These are phyloP conservation scores for Salix udensis DNA, from an alignment of 345 rosid species.

Conservation along the genomic window DNA sequence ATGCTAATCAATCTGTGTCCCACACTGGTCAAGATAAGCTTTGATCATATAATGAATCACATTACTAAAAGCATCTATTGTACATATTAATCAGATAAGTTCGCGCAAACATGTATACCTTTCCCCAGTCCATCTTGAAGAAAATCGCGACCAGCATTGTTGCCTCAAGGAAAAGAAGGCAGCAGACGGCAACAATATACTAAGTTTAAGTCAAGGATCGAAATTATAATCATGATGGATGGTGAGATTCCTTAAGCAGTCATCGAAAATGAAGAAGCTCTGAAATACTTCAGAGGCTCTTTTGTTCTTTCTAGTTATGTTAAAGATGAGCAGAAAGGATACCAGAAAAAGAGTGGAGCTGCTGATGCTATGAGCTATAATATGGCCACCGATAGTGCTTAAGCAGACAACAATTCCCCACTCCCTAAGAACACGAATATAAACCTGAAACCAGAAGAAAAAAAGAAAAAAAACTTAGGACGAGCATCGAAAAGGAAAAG, in stretches of 20 bases:
- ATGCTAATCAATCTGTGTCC: not conserved
- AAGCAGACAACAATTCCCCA: constrained; percentile 54
- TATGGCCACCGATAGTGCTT: constrained; percentile 41
- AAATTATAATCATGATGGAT: not conserved
- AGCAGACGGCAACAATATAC: constrained; percentile 38
- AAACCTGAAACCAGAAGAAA: constrained; percentile 40
- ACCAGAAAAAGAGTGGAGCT: constrained; percentile 36
- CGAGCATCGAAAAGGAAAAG: not conserved
- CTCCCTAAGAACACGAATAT: constrained; percentile 38
- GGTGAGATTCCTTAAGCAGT: not conserved
- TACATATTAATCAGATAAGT: not conserved
- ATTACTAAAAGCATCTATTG: not conserved
- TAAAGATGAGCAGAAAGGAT: constrained; percentile 36
- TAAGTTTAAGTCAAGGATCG: constrained; percentile 29
- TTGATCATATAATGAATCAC: not conserved
- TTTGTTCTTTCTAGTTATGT: not conserved
- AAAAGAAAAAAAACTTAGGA: too few relatives aligned
- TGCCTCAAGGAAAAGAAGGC: constrained; percentile 36
- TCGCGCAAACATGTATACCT: constrained; percentile 32
- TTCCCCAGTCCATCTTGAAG: constrained; percentile 44
- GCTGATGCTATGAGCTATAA: constrained; percentile 30
- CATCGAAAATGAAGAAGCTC: not conserved
- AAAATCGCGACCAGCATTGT: constrained; percentile 34
- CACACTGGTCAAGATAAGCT: not conserved
- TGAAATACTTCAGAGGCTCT: not conserved